Evolutionary conservation across 257 asterid species (phyloP).

Genomic region (Euphrasia confusa): DNA sequence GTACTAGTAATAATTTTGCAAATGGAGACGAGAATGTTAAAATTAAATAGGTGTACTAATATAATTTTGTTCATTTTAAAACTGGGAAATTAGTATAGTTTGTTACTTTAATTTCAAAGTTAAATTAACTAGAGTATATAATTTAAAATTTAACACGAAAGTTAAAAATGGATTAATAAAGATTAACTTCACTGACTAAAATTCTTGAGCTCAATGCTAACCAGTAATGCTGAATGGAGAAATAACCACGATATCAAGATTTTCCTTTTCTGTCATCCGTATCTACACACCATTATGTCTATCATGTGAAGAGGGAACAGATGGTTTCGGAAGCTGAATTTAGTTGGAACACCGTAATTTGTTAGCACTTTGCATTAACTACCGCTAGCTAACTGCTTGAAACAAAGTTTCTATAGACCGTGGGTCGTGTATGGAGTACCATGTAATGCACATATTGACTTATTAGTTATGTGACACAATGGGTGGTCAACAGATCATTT

Average conservation of each 20-base stretch:
- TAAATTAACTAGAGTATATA: neutral
- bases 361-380: neutral
- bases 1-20: no score
- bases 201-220: no score
- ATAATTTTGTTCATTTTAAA: neutral
- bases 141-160: neutral
- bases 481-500: neutral
- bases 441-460: slow-evolving; percentile 10
- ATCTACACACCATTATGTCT: no score
- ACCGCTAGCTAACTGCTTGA: slow-evolving; percentile 13
- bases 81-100: neutral
- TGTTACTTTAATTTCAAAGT: no score
- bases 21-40: neutral
- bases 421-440: neutral
- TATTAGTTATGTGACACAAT: slow-evolving; percentile 16
- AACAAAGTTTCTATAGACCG: slow-evolving; percentile 18
- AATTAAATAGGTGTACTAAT: neutral
- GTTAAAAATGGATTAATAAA: neutral
- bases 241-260: no score
- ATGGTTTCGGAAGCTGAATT: neutral
- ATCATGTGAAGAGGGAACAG: no score
- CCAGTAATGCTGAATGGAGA: no score
- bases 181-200: no score
- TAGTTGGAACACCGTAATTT: neutral
- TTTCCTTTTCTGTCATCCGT: no score